These are phyloP conservation scores for Zymoseptoria tritici DNA, from an alignment of 2,329 filamentous ascomycete species.

Conservation along the genomic window DNA sequence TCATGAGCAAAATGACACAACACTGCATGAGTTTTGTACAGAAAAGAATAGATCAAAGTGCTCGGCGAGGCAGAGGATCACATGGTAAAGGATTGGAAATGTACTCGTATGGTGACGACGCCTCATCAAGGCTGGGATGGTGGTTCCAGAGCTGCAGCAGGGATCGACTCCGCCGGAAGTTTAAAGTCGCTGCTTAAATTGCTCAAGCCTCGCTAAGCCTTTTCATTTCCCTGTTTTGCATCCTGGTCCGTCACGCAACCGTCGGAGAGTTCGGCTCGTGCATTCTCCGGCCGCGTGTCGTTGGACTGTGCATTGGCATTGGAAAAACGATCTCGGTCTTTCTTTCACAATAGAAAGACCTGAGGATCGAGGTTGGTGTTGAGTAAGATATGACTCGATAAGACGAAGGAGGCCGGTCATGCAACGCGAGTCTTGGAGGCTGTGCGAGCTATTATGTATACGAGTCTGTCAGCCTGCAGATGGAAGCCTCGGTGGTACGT, in stretches of 20 bases:
- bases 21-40: not conserved
- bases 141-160: not conserved
- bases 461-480: not conserved
- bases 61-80: not conserved
- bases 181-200: not conserved
- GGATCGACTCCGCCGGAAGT: not conserved
- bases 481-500: too few relatives aligned
- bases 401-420: not conserved
- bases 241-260: too few relatives aligned
- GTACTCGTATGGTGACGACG: not conserved
- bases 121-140: not conserved
- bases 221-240: slow-evolving; percentile 2
- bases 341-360: too few relatives aligned
- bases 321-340: too few relatives aligned
- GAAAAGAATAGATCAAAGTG: not conserved
- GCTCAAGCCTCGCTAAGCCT: slow-evolving; percentile 5
- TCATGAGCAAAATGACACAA: not conserved
- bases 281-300: too few relatives aligned
- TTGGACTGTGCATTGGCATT: too few relatives aligned
- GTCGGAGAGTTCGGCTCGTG: too few relatives aligned
- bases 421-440: not conserved
- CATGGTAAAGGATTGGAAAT: not conserved
- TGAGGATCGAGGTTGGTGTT: too few relatives aligned
- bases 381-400: not conserved
- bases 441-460: not conserved